phyloP scores from a whole-genome alignment of 441 rosid genomes.

The Populus hybrid region DNA sequence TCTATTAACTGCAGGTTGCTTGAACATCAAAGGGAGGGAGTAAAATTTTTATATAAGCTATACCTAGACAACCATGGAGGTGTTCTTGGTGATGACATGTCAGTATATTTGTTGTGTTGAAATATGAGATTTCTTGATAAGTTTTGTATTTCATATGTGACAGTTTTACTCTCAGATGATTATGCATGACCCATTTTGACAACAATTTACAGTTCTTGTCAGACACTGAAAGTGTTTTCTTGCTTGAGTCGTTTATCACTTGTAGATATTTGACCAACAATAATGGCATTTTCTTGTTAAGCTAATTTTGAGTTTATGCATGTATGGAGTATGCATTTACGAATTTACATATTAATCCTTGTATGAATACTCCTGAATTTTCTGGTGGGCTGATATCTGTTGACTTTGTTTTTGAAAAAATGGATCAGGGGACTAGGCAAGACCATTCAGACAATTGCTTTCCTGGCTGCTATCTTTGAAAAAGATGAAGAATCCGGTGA shows the following conservation, averaged over 20 bases:
- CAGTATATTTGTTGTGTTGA: conserved; percentile 27
- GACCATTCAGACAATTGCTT: conserved; percentile 93
- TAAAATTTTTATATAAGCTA: conserved; percentile 66
- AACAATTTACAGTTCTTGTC: background rate
- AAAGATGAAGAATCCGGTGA: conserved; percentile 60
- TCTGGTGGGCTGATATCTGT: background rate
- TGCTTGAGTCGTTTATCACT: background rate
- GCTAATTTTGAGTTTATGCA: background rate
- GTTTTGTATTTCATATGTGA: background rate
- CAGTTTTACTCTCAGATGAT: background rate
- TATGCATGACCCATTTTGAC: background rate
- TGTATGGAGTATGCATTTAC: background rate
- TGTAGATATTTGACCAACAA: background rate
- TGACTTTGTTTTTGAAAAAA: too few species aligned
- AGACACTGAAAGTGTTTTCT: background rate
- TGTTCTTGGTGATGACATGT: conserved; percentile 97
- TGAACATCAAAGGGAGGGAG: conserved; percentile 86
- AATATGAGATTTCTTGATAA: background rate
- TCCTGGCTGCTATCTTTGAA: conserved; percentile 77
- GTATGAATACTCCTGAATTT: background rate
- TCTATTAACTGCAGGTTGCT: conserved; percentile 92
- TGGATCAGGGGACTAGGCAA: conserved; percentile 30
- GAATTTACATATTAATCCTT: background rate
- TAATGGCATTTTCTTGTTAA: background rate
- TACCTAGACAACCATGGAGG: conserved; percentile 86